Percentiles rank a stretch among this genome's conserved stretches.
Evolutionary conservation across 1,284 basidiomycete genomes (phyloP).

Genomic region (Ceratobasidium sp.): DNA sequence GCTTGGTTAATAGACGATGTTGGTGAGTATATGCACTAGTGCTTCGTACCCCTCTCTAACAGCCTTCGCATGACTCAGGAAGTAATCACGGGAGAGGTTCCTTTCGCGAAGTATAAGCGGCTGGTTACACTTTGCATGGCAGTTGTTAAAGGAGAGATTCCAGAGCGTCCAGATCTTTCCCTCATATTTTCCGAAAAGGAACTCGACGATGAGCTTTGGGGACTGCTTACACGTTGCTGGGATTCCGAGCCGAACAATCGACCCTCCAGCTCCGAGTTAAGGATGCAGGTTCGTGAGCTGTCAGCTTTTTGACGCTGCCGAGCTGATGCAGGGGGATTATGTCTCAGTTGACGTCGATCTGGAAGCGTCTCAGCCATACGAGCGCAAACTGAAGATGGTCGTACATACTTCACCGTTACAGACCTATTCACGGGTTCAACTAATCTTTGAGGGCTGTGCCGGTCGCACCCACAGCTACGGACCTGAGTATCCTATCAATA

Average conservation of each 20-base stretch:
- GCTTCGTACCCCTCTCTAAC: too few relatives aligned
- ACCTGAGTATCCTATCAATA: too few relatives aligned
- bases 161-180: slow-evolving; percentile 7
- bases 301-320: neutral
- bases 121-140: neutral
- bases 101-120: too few relatives aligned
- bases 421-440: too few relatives aligned
- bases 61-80: neutral
- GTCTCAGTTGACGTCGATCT: neutral
- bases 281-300: neutral
- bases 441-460: too few relatives aligned
- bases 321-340: neutral
- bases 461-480: too few relatives aligned
- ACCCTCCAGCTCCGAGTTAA: slow-evolving; percentile 29
- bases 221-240: slow-evolving; percentile 25
- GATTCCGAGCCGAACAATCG: neutral
- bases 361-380: neutral
- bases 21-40: neutral
- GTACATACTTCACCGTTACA: too few relatives aligned
- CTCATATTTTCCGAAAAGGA: neutral
- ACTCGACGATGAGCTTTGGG: slow-evolving; percentile 17
- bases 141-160: neutral
- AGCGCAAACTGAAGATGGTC: neutral
- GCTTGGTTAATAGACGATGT: neutral
- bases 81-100: neutral